A percentile compares a stretch with the other conserved stretches of the same genome.
Conservation (phyloP, 139 green algal species). For the Volvox reticuliferus region DNA sequence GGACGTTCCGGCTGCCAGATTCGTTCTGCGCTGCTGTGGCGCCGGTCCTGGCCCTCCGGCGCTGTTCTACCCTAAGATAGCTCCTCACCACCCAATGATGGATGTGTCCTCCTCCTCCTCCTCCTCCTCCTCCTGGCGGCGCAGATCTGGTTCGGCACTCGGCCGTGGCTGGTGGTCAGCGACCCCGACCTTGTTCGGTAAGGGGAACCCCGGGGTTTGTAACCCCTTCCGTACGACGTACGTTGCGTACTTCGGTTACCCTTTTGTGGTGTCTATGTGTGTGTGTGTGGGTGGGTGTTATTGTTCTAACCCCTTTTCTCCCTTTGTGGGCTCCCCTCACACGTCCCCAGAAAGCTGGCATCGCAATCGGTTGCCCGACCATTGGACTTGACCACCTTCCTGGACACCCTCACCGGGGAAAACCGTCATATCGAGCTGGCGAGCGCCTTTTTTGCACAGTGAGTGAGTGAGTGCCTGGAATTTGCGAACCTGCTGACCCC, state of each 20-base stretch:
- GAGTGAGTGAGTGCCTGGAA: neutral
- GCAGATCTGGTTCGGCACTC: conserved; percentile 30
- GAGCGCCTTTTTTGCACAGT: neutral
- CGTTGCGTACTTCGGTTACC: neutral
- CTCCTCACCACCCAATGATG: neutral
- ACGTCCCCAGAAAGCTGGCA: neutral
- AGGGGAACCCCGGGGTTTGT: neutral
- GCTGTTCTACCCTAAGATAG: neutral
- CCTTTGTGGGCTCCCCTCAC: neutral
- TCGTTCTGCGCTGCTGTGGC: too few relatives aligned
- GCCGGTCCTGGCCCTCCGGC: too few relatives aligned
- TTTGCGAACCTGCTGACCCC: too few relatives aligned
- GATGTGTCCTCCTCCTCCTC: neutral
- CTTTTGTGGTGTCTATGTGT: too few relatives aligned
- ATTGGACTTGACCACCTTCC: neutral
- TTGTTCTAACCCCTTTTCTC: neutral
- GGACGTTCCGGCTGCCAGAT: too few relatives aligned
- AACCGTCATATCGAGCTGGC: neutral
- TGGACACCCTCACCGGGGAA: conserved; percentile 13
- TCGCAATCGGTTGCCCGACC: neutral
- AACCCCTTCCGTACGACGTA: neutral
- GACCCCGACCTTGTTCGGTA: conserved; percentile 28
- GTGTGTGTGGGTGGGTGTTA: too few relatives aligned
- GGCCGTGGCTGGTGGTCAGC: conserved; percentile 7
- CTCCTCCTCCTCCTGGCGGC: neutral